Conservation (phyloP, 2,329 filamentous ascomycete genomes). For the Colletotrichum ledebouriae region DNA sequence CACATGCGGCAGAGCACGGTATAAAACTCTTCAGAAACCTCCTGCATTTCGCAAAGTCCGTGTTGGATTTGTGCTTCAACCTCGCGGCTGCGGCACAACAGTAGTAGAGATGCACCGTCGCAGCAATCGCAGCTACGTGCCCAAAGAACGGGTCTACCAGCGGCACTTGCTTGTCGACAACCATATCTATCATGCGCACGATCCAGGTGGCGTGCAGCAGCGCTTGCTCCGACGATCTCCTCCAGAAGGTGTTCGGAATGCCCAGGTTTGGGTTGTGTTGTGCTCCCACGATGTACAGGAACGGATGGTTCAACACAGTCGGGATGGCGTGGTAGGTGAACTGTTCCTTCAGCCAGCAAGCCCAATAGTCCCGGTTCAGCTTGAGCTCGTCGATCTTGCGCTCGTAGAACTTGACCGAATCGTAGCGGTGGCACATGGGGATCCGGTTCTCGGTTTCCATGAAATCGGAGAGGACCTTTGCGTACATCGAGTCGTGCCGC, state of each 20-base stretch:
- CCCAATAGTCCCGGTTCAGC: conserved; percentile 62
- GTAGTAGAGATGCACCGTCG: conserved; percentile 67
- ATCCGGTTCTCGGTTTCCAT: conserved; percentile 64
- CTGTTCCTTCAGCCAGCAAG: conserved; percentile 65
- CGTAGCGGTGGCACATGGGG: conserved; percentile 65
- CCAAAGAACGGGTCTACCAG: conserved; percentile 66
- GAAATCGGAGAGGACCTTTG: conserved; percentile 63
- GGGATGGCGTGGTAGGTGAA: conserved; percentile 66
- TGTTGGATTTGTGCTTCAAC: conserved; percentile 65
- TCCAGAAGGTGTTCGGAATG: conserved; percentile 68
- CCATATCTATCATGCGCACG: conserved; percentile 67
- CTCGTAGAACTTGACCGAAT: conserved; percentile 66
- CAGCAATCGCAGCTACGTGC: conserved; percentile 64
- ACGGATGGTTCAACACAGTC: conserved; percentile 66
- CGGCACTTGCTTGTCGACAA: conserved; percentile 62
- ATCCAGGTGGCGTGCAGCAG: conserved; percentile 67
- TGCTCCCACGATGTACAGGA: conserved; percentile 65
- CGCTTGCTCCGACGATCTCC: conserved; percentile 63
- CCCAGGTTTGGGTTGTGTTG: conserved; percentile 65
- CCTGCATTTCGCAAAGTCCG: conserved; percentile 64
- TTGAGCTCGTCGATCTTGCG: conserved; percentile 61
- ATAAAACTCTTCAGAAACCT: conserved; percentile 63
- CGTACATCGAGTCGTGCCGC: conserved; percentile 65
- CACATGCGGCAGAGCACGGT: conserved; percentile 61
- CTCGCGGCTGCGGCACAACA: conserved; percentile 63